phyloP scores from a whole-genome alignment of 1,284 basidiomycete genomes.

The Retiboletus flavoniger region DNA sequence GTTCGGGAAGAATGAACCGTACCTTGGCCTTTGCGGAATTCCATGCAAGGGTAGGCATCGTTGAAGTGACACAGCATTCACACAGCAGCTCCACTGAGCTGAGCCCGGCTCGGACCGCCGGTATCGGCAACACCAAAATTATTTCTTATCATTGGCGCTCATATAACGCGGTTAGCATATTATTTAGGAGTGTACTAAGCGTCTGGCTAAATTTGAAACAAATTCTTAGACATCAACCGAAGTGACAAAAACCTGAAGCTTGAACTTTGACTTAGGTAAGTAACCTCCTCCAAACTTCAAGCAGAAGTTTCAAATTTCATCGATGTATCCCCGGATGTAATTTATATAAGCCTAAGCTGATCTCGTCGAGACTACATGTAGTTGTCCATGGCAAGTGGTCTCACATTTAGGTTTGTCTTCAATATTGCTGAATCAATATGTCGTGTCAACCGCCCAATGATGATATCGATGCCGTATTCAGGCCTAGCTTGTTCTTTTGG shows the following conservation, averaged over 20 bases:
- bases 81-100: conserved; percentile 9
- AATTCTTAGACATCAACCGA: neutral
- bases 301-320: too few relatives aligned
- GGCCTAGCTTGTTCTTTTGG: neutral
- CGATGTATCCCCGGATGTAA: too few relatives aligned
- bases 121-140: neutral
- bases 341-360: too few relatives aligned
- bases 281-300: too few relatives aligned
- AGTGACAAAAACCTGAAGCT: too few relatives aligned
- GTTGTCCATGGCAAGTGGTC: too few relatives aligned
- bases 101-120: conserved; percentile 18
- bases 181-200: too few relatives aligned
- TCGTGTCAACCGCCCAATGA: neutral
- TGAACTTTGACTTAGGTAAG: too few relatives aligned
- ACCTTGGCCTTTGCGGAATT: conserved; percentile 74
- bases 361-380: too few relatives aligned
- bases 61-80: neutral
- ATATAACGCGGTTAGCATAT: neutral
- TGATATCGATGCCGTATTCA: neutral
- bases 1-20: neutral
- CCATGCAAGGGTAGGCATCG: conserved; percentile 57
- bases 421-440: neutral
- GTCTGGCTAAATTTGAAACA: neutral
- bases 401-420: too few relatives aligned
- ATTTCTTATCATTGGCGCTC: neutral